Evolutionary conservation across 2,329 filamentous ascomycete genomes (phyloP), one percentile per base, ranked within the genome.

Genomic region (Apiospora malaysiana): DNA sequence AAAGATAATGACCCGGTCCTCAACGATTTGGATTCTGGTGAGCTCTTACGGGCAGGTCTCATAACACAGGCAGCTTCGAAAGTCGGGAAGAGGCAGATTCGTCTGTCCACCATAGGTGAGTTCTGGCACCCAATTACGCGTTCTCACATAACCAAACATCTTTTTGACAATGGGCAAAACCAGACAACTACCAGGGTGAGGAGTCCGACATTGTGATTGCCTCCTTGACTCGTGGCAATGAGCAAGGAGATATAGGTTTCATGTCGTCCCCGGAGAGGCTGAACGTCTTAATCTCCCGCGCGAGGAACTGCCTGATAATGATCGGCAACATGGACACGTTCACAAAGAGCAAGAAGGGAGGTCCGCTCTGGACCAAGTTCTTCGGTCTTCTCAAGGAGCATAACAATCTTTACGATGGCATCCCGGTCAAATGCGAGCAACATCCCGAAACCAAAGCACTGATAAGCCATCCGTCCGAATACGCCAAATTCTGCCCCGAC

Each of bases 141-240:
- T 32, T 32, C 32, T 6, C 6, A 6, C 6, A 32, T 6, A 32
- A 32, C 32, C 69, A 65, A 2, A 32, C 49, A 32, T 4, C 25
- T 40, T 18, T 37, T 45, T 66, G 6, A 66, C 42, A 18, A 37
- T 3, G 7, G n/a, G 32, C 32, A 32, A 32, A n/a, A 12, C 25
- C 72, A 91, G 92, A 94, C 72, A 94, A 94, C 72, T 95, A 92
- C 71, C 93, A 94, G 77, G 92, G 93, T 1, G 92, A 94, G 76
- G 92, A 95, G 73, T 90, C 88, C 47, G 89, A 94, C 1, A 91
- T 95, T 21, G 90, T 94, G 0, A 86, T 95, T 9, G 88, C 83
- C 0, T 92, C 90, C 0, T 78, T 94, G 14, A 93, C 91, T 0
- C 83, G 93, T 5, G 92, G 91, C 77, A 94, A 94, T 73, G 71